phyloP scores from a whole-genome alignment of 805 yeast species.

The Ogataea wickerhamii region DNA sequence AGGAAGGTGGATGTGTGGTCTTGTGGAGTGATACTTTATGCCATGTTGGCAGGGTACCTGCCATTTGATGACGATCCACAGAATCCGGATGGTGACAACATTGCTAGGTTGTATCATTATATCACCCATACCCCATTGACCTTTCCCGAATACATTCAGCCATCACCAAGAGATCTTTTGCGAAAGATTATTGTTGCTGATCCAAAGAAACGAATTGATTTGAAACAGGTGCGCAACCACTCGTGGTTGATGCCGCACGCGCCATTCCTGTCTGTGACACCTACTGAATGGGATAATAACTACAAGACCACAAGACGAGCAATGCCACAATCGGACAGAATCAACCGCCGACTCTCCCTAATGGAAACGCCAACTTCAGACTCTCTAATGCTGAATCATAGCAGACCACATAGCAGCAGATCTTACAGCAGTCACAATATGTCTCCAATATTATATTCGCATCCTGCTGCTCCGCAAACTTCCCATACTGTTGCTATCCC shows the following conservation, averaged over 20 bases:
- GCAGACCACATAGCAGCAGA: conserved; percentile 30
- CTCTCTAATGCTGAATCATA: conserved; percentile 32
- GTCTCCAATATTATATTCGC: conserved; percentile 38
- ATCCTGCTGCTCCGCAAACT: conserved; percentile 67
- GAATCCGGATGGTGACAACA: conserved; percentile 94
- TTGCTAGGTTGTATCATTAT: conserved; percentile 84
- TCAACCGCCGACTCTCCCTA: conserved; percentile 38
- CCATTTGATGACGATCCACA: conserved; percentile 98
- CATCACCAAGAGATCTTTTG: conserved; percentile 85
- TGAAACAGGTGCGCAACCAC: conserved; percentile 72
- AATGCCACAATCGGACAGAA: conserved; percentile 22
- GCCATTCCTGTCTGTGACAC: conserved; percentile 76
- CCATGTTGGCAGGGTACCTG: conserved; percentile 94
- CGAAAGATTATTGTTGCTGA: conserved; percentile 82
- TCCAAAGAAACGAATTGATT: conserved; percentile 69
- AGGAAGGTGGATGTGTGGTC: conserved; percentile 97
- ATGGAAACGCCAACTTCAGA: conserved; percentile 44
- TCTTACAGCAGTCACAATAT: conserved; percentile 37
- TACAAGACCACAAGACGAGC: conserved; percentile 39
- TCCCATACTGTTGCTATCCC: conserved; percentile 39
- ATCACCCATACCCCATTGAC: conserved; percentile 89
- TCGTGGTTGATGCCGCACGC: conserved; percentile 87
- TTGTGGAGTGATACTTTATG: conserved; percentile 90
- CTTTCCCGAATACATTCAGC: conserved; percentile 89
- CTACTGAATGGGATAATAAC: conserved; percentile 83